Conservation (phyloP, 768 basidiomycete genomes). For the Auriculariales sp. region DNA sequence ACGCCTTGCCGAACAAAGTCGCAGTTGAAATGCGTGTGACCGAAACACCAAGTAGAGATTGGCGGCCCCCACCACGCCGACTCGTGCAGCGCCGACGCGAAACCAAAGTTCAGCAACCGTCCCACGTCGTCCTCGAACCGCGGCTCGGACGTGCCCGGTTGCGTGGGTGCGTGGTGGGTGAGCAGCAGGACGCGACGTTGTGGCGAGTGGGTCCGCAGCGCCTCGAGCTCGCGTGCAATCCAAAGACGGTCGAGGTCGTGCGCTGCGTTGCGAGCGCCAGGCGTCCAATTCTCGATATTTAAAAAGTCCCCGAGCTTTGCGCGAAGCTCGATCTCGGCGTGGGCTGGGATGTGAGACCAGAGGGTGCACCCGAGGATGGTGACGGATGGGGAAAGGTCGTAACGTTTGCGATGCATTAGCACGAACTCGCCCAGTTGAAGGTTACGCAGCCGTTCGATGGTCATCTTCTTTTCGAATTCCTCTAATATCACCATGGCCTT, state of each 20-base stretch:
- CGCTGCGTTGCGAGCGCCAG: constrained; percentile 10
- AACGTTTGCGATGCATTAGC: constrained; percentile 19
- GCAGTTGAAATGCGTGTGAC: constrained; percentile 10
- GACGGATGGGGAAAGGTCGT: constrained; percentile 17
- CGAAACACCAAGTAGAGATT: constrained; percentile 8
- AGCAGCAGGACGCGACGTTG: constrained; percentile 20
- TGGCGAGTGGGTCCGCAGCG: constrained; percentile 16
- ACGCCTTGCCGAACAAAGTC: constrained; percentile 7
- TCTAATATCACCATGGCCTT: constrained; percentile 4
- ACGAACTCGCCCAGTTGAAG: constrained; percentile 15
- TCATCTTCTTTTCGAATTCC: constrained; percentile 5
- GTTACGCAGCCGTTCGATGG: not conserved
- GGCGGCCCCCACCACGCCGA: not conserved
- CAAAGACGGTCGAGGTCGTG: constrained; percentile 19
- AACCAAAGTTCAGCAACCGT: not conserved
- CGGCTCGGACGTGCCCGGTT: constrained; percentile 19
- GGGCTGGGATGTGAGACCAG: constrained; percentile 19
- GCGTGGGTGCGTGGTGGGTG: constrained; percentile 28
- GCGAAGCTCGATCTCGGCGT: constrained; percentile 14
- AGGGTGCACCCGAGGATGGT: constrained; percentile 28
- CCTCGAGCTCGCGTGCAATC: constrained; percentile 15
- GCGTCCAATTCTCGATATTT: constrained; percentile 15
- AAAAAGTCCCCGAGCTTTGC: constrained; percentile 20
- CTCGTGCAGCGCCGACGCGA: not conserved
- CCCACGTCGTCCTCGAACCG: constrained; percentile 1